Conservation (phyloP, 192 early-diverging fungal genomes). For the Coemansia sp. region DNA sequence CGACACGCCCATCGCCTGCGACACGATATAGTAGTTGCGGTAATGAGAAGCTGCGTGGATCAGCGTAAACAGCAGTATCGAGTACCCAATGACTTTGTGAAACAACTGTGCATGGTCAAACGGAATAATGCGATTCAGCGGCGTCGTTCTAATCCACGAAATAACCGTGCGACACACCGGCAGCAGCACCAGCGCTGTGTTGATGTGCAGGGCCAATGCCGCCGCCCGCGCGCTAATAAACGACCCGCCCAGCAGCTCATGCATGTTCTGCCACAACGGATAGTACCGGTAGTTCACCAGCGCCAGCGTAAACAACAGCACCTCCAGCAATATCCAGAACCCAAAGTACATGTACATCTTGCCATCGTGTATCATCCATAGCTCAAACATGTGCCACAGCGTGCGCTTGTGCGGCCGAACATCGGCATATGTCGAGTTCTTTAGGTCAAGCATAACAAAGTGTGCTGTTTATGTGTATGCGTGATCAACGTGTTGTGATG, state of each 20-base stretch:
- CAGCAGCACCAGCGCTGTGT: conserved; percentile 76
- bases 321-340: conserved; percentile 64
- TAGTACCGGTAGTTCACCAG: conserved; percentile 64
- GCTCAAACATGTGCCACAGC: conserved; percentile 44
- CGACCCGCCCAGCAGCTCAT: conserved; percentile 54
- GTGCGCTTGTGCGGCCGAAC: conserved; percentile 37
- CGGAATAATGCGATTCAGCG: conserved; percentile 72
- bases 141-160: conserved; percentile 71
- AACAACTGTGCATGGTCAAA: conserved; percentile 84
- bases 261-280: conserved; percentile 56
- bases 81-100: conserved; percentile 78
- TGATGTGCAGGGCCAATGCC: conserved; percentile 71
- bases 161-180: conserved; percentile 81
- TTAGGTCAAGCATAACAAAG: conserved; percentile 39
- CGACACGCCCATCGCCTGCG: conserved; percentile 23
- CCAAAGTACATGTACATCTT: conserved; percentile 56
- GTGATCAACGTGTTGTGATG: not conserved
- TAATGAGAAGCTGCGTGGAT: conserved; percentile 75
- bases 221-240: conserved; percentile 62
- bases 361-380: conserved; percentile 55
- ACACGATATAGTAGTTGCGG: conserved; percentile 63
- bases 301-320: conserved; percentile 58
- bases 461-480: not conserved
- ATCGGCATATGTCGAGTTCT: conserved; percentile 42
- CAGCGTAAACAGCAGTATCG: conserved; percentile 72